phyloP scores from a whole-genome alignment of 1,139 yeast genomes.

The Arxiozyma slooffiae region DNA sequence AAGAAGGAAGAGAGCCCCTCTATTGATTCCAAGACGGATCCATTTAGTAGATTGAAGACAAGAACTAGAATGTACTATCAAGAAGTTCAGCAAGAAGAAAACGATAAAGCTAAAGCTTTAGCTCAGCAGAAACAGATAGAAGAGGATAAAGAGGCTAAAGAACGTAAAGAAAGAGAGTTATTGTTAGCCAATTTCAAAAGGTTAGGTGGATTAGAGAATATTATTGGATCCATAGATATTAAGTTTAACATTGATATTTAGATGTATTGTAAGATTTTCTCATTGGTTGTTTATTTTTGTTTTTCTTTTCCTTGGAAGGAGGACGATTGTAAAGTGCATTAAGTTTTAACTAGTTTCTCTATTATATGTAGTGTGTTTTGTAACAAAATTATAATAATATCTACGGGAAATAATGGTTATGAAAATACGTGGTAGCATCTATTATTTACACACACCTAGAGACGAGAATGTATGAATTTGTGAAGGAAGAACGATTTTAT shows the following conservation, averaged over 20 bases:
- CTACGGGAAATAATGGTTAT: no score
- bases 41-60: constrained; percentile 82
- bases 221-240: constrained; percentile 38
- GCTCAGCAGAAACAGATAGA: constrained; percentile 32
- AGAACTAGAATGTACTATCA: constrained; percentile 74
- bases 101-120: constrained; percentile 36
- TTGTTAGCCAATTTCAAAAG: constrained; percentile 32
- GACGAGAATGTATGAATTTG: no score
- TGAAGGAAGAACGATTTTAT: no score
- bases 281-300: neutral
- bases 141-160: constrained; percentile 31
- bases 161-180: constrained; percentile 31
- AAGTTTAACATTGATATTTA: constrained; percentile 36
- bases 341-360: neutral
- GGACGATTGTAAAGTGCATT: neutral
- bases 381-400: neutral
- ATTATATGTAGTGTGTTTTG: neutral
- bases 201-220: constrained; percentile 39
- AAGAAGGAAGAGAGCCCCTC: constrained; percentile 36
- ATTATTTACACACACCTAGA: neutral
- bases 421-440: neutral
- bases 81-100: constrained; percentile 38
- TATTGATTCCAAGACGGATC: constrained; percentile 56
- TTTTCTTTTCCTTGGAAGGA: neutral
- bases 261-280: neutral